phyloP scores from a whole-genome alignment of 768 basidiomycete species.

The Lentinula boryana region DNA sequence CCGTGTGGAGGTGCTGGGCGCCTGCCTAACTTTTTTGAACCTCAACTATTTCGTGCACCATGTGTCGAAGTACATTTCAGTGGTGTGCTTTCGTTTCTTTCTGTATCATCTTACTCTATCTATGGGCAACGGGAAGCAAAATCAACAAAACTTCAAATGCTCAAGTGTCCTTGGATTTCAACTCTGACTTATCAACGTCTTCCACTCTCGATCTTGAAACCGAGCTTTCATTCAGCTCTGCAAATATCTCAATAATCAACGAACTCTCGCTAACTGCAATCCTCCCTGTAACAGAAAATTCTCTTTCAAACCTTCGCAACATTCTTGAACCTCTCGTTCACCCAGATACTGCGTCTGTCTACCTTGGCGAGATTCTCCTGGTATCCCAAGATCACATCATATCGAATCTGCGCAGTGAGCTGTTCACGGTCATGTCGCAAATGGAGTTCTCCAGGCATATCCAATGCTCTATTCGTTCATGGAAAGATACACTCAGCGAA shows the following conservation, averaged over 20 bases:
- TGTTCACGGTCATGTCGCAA: neutral
- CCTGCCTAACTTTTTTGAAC: neutral
- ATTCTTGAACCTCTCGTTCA: neutral
- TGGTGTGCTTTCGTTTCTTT: neutral
- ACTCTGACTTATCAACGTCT: neutral
- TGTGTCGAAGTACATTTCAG: neutral
- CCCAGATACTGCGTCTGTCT: neutral
- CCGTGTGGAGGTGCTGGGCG: neutral
- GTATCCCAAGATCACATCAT: neutral
- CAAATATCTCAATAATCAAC: neutral
- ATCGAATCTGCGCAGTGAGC: neutral
- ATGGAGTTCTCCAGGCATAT: neutral
- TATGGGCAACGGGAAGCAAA: neutral
- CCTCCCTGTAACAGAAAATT: neutral
- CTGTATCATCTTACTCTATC: neutral
- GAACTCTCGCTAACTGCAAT: slow-evolving; percentile 1
- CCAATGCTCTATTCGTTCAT: neutral
- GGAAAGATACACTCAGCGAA: neutral
- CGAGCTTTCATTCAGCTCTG: neutral
- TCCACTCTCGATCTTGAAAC: neutral
- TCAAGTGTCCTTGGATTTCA: neutral
- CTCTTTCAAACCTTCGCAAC: neutral
- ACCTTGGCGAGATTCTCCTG: slow-evolving; percentile 1
- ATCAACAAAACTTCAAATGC: neutral
- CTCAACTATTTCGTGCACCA: neutral